Evolutionary conservation across 306 rosid species (phyloP).

Genomic region (Parietaria judaica): DNA sequence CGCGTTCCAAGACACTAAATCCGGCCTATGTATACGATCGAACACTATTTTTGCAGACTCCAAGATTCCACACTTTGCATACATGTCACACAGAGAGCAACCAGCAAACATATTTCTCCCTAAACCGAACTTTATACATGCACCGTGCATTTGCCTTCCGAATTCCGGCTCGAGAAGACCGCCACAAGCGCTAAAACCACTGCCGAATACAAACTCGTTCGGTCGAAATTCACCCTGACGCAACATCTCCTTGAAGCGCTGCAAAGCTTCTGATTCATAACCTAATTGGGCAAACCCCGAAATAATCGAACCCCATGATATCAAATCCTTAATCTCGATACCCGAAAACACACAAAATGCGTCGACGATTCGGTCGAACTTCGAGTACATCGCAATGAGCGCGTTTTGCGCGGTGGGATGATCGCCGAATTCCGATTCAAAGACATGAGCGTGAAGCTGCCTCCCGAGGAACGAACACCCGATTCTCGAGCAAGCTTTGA

Average conservation of each 20-base stretch:
- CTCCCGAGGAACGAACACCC: constrained; percentile 43
- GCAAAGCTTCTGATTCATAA: constrained; percentile 51
- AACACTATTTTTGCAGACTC: constrained; percentile 43
- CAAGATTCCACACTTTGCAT: constrained; percentile 51
- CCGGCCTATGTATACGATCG: constrained; percentile 47
- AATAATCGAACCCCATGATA: constrained; percentile 76
- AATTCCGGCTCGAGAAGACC: constrained; percentile 44
- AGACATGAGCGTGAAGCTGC: constrained; percentile 58
- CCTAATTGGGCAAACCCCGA: constrained; percentile 64
- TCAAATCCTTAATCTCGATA: constrained; percentile 50
- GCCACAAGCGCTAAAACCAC: constrained; percentile 65
- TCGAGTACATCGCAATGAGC: constrained; percentile 67
- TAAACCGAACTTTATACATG: constrained; percentile 54
- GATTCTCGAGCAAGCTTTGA: constrained; percentile 48
- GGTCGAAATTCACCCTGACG: constrained; percentile 42
- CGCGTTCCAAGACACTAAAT: constrained; percentile 73
- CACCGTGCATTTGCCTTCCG: constrained; percentile 66
- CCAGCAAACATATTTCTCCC: constrained; percentile 56
- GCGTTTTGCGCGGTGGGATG: constrained; percentile 59
- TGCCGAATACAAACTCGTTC: constrained; percentile 60
- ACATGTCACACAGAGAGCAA: constrained; percentile 78
- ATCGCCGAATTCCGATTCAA: constrained; percentile 43
- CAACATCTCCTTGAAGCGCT: constrained; percentile 54
- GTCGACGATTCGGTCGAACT: constrained; percentile 37
- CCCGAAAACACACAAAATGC: constrained; percentile 45